Evolutionary conservation across 305 asterid genomes (phyloP).

Genomic region (Rubia peregrina): DNA sequence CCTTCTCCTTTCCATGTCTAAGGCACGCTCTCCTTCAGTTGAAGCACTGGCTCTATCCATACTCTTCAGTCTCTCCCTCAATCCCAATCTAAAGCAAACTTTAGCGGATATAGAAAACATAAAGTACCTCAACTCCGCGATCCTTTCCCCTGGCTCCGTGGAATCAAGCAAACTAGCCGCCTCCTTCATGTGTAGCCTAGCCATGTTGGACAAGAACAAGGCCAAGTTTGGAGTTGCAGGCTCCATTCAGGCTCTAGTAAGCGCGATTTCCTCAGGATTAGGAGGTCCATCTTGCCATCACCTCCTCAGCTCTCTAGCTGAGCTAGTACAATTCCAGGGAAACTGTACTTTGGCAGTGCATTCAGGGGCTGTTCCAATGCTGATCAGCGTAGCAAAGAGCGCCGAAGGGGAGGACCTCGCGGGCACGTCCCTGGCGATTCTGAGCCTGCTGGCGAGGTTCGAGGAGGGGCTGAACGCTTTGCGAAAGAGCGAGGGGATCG

Average conservation of each 20-base stretch:
- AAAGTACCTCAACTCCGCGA: conserved; percentile 35
- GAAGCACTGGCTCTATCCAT: conserved; percentile 50
- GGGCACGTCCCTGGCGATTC: conserved; percentile 48
- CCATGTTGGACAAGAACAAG: conserved; percentile 74
- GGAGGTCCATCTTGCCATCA: conserved; percentile 47
- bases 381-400: conserved; percentile 38
- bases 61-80: conserved; percentile 71
- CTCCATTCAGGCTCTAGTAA: conserved; percentile 44
- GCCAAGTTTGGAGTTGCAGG: conserved; percentile 79
- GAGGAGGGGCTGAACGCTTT: conserved; percentile 62
- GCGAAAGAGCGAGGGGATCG: conserved; percentile 32
- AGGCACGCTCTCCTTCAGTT: conserved; percentile 20
- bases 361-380: conserved; percentile 51
- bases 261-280: conserved; percentile 37
- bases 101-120: conserved; percentile 51
- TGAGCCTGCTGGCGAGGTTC: conserved; percentile 57
- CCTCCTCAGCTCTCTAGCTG: conserved; percentile 65
- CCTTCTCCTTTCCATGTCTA: conserved; percentile 38
- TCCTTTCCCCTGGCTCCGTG: conserved; percentile 23
- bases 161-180: conserved; percentile 55
- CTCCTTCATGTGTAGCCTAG: conserved; percentile 69
- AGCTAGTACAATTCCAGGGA: conserved; percentile 72
- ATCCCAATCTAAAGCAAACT: conserved; percentile 51
- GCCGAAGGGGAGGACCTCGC: conserved; percentile 46
- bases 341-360: conserved; percentile 72